phyloP scores from a whole-genome alignment of 805 yeast species.

The Schizosaccharomyces japonicus region DNA sequence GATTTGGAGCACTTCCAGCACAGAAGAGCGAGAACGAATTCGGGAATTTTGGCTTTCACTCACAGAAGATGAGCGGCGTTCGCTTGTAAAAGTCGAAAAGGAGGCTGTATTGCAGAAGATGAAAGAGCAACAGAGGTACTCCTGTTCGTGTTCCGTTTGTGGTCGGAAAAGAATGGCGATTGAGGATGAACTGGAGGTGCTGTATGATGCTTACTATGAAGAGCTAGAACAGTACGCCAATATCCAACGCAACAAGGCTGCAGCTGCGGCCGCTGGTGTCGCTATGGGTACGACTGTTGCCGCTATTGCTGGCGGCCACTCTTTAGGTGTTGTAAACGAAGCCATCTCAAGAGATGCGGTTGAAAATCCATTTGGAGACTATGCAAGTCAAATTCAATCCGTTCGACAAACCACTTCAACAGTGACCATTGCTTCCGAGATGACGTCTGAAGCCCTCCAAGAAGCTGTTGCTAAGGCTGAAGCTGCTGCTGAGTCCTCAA shows the following conservation, averaged over 20 bases:
- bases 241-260: conserved; percentile 11
- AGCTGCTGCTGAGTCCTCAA: too few relatives aligned
- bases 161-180: conserved; percentile 48
- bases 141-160: conserved; percentile 55
- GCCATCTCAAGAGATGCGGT: too few relatives aligned
- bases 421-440: too few relatives aligned
- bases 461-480: too few relatives aligned
- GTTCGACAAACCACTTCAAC: too few relatives aligned
- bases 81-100: conserved; percentile 41
- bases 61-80: conserved; percentile 32
- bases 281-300: too few relatives aligned
- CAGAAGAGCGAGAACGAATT: conserved; percentile 29
- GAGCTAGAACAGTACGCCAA: conserved; percentile 19
- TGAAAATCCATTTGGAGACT: too few relatives aligned
- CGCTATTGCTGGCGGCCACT: too few relatives aligned
- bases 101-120: conserved; percentile 42
- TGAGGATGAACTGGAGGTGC: conserved; percentile 51
- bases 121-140: conserved; percentile 30
- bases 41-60: conserved; percentile 44
- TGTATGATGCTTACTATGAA: conserved; percentile 45
- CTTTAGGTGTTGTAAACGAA: too few relatives aligned
- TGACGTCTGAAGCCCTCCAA: too few relatives aligned
- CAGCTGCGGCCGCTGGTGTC: too few relatives aligned
- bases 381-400: too few relatives aligned
- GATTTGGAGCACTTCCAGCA: conserved; percentile 26